A percentile compares a stretch with the other conserved stretches of the same genome.
Conservation (phyloP, 345 rosid species). For the Combretum micranthum region DNA sequence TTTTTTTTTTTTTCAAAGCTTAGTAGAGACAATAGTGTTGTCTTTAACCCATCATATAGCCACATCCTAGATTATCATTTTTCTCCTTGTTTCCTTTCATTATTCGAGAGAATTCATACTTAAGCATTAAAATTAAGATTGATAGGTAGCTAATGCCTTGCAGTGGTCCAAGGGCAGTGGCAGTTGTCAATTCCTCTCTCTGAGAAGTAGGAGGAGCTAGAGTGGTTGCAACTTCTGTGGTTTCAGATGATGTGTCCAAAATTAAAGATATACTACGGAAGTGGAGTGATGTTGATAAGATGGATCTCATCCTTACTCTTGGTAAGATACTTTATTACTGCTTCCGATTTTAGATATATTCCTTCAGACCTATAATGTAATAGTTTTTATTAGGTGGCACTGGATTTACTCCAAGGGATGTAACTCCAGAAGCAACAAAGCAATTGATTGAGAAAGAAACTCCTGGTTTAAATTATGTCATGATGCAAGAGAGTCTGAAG, state of each 20-base stretch:
- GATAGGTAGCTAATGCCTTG: slow-evolving; percentile 17
- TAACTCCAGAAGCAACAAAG: slow-evolving; percentile 96
- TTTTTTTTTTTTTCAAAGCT: too few species aligned
- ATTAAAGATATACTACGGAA: slow-evolving; percentile 56
- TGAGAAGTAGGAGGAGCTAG: slow-evolving; percentile 74
- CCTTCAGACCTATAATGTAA: background rate
- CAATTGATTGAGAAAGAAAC: slow-evolving; percentile 77
- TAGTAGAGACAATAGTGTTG: too few species aligned
- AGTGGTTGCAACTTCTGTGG: slow-evolving; percentile 72
- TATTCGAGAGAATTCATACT: background rate
- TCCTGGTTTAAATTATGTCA: slow-evolving; percentile 81
- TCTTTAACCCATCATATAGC: too few species aligned
- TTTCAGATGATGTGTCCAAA: slow-evolving; percentile 68
- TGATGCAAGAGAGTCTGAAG: slow-evolving; percentile 98
- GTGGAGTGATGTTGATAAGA: slow-evolving; percentile 73
- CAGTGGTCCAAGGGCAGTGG: slow-evolving; percentile 82
- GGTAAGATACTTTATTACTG: slow-evolving; percentile 33
- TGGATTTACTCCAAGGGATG: slow-evolving; percentile 91
- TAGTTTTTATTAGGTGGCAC: slow-evolving; percentile 64
- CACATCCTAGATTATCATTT: too few species aligned
- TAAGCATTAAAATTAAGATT: background rate
- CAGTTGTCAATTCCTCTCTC: slow-evolving; percentile 71
- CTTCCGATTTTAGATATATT: background rate
- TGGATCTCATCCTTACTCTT: slow-evolving; percentile 83
- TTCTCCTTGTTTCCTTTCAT: background rate